Percentiles rank a stretch among this genome's conserved stretches.
phyloP scores from a whole-genome alignment of 2,329 filamentous ascomycete genomes.

The Hysterium pulicare region DNA sequence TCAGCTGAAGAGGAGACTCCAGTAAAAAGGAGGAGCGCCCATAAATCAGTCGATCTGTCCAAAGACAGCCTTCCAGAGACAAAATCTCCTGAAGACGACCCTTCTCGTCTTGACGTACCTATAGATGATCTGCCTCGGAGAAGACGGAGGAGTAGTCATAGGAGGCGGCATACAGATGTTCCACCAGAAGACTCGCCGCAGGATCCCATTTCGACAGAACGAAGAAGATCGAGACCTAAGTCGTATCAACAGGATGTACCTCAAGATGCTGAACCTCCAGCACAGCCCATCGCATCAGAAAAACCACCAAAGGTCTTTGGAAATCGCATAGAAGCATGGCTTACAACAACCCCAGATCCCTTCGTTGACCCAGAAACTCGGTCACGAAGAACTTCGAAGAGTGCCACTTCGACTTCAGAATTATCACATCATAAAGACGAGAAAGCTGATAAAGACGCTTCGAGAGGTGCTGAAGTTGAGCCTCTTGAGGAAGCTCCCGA shows the following conservation, averaged over 20 bases:
- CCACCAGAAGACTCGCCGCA: conserved; percentile 23
- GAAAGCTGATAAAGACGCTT: conserved; percentile 24
- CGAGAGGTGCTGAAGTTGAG: conserved; percentile 21
- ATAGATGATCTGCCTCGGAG: conserved; percentile 25
- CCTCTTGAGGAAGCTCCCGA: conserved; percentile 16
- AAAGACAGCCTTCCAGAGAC: conserved; percentile 21
- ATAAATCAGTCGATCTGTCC: conserved; percentile 23
- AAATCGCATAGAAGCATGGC: conserved; percentile 60
- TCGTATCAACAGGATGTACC: conserved; percentile 23
- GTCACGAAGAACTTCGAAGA: conserved; percentile 28
- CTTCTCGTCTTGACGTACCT: conserved; percentile 14
- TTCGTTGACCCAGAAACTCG: conserved; percentile 48
- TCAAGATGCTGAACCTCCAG: conserved; percentile 12
- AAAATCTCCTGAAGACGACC: conserved; percentile 28
- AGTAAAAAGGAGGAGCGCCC: conserved; percentile 14
- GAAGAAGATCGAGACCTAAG: conserved; percentile 20
- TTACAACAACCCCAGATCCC: conserved; percentile 55
- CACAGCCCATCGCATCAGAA: conserved; percentile 19
- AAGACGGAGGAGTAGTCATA: conserved; percentile 25
- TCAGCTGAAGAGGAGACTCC: conserved; percentile 29
- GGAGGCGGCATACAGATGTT: conserved; percentile 21
- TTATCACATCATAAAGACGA: conserved; percentile 16
- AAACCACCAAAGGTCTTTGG: conserved; percentile 46
- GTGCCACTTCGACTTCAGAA: conserved; percentile 28
- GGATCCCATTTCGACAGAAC: conserved; percentile 15